phyloP scores from a whole-genome alignment of 1,284 basidiomycete species.

The Pseudozyma thailandica region DNA sequence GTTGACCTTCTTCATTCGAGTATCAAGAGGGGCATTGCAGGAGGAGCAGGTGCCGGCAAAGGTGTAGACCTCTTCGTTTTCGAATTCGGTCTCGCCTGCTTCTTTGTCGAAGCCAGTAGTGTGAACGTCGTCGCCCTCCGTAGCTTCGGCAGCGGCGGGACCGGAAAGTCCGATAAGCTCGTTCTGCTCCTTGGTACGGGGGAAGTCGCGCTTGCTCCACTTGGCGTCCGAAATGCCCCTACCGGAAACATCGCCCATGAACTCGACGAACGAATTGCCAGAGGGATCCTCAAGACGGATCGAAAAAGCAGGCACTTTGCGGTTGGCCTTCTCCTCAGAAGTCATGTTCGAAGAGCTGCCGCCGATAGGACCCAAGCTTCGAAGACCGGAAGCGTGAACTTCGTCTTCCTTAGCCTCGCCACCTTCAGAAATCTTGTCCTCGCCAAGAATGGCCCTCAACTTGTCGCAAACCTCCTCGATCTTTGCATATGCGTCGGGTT shows the following conservation, averaged over 20 bases:
- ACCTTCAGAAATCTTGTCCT: slow-evolving; percentile 69
- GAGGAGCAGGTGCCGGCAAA: slow-evolving; percentile 91
- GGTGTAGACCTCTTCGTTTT: slow-evolving; percentile 84
- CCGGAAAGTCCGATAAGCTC: slow-evolving; percentile 78
- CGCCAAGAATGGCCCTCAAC: slow-evolving; percentile 78
- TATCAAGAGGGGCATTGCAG: slow-evolving; percentile 84
- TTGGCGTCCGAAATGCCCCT: slow-evolving; percentile 80
- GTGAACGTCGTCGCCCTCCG: slow-evolving; percentile 65
- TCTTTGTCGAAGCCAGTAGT: slow-evolving; percentile 63
- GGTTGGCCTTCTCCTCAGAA: slow-evolving; percentile 62
- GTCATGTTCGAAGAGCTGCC: slow-evolving; percentile 26
- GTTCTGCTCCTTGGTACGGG: slow-evolving; percentile 85
- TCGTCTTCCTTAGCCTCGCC: slow-evolving; percentile 67
- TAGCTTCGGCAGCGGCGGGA: slow-evolving; percentile 57
- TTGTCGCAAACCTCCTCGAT: slow-evolving; percentile 81
- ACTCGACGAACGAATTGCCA: slow-evolving; percentile 84
- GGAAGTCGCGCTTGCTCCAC: slow-evolving; percentile 90
- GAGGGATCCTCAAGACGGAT: slow-evolving; percentile 90
- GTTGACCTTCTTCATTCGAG: slow-evolving; percentile 93
- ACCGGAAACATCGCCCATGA: slow-evolving; percentile 55
- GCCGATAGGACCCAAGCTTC: slow-evolving; percentile 42
- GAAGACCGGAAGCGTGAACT: slow-evolving; percentile 31
- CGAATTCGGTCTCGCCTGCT: slow-evolving; percentile 68
- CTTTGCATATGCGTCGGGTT: slow-evolving; percentile 79
- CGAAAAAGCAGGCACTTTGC: slow-evolving; percentile 80